These are phyloP conservation scores for Jackrogersella minutella DNA, from an alignment of 495 filamentous ascomycete species.

Conservation along the genomic window DNA sequence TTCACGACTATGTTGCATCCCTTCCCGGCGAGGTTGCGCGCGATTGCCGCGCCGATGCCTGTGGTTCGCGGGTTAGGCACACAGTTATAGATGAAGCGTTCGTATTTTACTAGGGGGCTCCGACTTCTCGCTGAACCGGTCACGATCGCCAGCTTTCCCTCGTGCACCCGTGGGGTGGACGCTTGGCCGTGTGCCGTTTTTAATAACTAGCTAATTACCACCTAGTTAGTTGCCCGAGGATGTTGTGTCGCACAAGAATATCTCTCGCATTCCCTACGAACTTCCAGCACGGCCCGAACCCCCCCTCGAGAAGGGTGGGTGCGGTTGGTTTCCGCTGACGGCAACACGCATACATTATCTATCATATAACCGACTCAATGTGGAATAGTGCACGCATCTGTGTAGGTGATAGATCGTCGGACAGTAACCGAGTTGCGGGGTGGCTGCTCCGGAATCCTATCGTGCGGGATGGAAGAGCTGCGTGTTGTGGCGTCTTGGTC, in stretches of 20 bases:
- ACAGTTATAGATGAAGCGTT: neutral
- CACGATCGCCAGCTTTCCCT: conserved; percentile 78
- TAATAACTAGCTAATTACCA: too few relatives aligned
- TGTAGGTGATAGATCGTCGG: neutral
- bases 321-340: neutral
- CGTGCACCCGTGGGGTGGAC: conserved; percentile 31
- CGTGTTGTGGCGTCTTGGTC: neutral
- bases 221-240: too few relatives aligned
- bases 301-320: neutral
- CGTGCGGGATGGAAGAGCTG: neutral
- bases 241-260: too few relatives aligned
- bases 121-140: conserved; percentile 80
- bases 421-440: neutral
- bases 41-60: conserved; percentile 91
- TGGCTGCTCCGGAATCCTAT: neutral
- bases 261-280: too few relatives aligned
- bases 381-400: neutral
- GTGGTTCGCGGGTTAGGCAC: neutral
- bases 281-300: neutral
- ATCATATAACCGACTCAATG: neutral
- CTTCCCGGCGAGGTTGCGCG: conserved; percentile 77
- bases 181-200: neutral
- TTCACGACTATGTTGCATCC: conserved; percentile 74
- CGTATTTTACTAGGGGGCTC: conserved; percentile 4
- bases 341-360: neutral